Evolutionary conservation across 169 alveolate genomes (phyloP).

Genomic region (Eimeria maxima): DNA sequence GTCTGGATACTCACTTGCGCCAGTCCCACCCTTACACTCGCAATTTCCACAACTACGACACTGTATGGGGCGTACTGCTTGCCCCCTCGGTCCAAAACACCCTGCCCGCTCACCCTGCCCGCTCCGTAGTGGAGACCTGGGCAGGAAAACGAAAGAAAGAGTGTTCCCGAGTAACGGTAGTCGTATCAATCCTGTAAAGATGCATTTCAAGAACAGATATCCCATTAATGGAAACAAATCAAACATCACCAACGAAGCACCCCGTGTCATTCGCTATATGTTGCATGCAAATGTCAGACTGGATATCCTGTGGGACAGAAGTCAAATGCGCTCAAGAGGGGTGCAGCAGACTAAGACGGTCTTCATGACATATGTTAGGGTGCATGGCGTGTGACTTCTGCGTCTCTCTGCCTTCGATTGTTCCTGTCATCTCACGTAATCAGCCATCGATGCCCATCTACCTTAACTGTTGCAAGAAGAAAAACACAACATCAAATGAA

Average conservation of each 20-base stretch:
- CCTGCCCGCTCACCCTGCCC: neutral
- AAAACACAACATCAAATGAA: too few species aligned
- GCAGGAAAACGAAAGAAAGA: neutral
- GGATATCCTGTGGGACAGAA: too few species aligned
- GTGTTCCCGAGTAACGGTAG: neutral
- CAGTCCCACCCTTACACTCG: neutral
- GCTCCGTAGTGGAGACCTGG: neutral
- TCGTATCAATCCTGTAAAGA: neutral
- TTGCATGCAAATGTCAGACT: too few species aligned
- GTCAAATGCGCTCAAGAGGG: too few species aligned
- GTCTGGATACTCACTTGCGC: neutral
- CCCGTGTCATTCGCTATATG: too few species aligned
- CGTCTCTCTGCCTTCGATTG: too few species aligned
- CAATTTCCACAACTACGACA: neutral
- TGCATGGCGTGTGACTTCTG: too few species aligned
- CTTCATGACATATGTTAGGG: too few species aligned
- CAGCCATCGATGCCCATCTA: too few species aligned
- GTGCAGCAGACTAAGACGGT: too few species aligned
- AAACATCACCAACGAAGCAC: neutral
- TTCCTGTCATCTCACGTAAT: too few species aligned
- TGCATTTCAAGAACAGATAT: neutral
- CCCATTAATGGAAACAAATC: neutral
- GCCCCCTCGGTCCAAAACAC: neutral
- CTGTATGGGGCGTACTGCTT: neutral
- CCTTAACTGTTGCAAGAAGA: too few species aligned